Percentiles rank a stretch among this genome's conserved stretches.
These are phyloP conservation scores for Lithocarpus polystachyus DNA, from an alignment of 306 rosid genomes.

Conservation along the genomic window DNA sequence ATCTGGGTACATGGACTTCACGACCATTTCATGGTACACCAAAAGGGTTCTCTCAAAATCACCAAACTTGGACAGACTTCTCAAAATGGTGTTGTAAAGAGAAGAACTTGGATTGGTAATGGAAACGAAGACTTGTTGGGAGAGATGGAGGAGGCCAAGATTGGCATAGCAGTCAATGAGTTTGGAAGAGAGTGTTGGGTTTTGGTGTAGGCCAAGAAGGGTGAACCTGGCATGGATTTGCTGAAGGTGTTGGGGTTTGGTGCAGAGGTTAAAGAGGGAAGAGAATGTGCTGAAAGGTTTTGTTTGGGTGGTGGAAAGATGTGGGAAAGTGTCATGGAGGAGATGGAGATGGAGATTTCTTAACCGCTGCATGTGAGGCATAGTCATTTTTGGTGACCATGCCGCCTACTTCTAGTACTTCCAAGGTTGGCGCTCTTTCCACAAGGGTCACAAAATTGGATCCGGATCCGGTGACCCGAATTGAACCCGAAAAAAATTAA, in stretches of 20 bases:
- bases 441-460: too few species aligned
- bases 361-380: slow-evolving; percentile 31
- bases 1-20: slow-evolving; percentile 45
- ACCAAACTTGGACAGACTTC: slow-evolving; percentile 37
- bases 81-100: slow-evolving; percentile 39
- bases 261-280: slow-evolving; percentile 54
- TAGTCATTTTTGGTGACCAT: background rate
- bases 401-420: background rate
- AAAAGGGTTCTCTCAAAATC: slow-evolving; percentile 38
- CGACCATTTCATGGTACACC: slow-evolving; percentile 51
- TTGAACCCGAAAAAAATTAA: too few species aligned
- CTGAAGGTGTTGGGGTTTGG: slow-evolving; percentile 46
- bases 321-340: background rate
- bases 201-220: slow-evolving; percentile 70
- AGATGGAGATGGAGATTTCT: background rate
- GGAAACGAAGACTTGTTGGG: slow-evolving; percentile 44
- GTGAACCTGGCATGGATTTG: slow-evolving; percentile 69
- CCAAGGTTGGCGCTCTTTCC: too few species aligned
- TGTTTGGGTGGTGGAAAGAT: slow-evolving; percentile 37
- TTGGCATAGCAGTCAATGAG: slow-evolving; percentile 59
- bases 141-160: slow-evolving; percentile 40
- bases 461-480: too few species aligned
- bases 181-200: slow-evolving; percentile 49
- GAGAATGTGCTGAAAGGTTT: slow-evolving; percentile 41
- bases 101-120: slow-evolving; percentile 32